Base-by-base conservation (phyloP, 2,329 filamentous ascomycete species). In the Stemphylium vesicarium region DNA sequence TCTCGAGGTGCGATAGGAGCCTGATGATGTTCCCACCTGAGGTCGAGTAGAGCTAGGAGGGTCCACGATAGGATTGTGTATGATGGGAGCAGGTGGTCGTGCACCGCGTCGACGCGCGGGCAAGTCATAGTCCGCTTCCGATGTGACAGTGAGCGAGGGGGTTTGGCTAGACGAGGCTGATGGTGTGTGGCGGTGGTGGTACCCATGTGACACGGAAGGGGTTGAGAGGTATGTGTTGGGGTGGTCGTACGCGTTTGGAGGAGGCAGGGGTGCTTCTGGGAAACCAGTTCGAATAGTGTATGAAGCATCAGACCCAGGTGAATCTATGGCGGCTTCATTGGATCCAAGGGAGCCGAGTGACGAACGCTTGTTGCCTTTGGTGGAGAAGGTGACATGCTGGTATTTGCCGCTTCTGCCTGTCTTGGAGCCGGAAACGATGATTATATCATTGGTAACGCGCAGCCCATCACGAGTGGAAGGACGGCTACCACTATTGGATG, bases 211-310 rank as follows among this genome's bases (percentile, higher is more conserved):
- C 20, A 61, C 46, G 33, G 56, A 56, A 32, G 62, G 56, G 8
- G 64, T 62, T 5, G 67, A 51, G 32, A 48, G 60, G 52, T 69
- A 72, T 12, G 51, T 57, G n/a, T 56, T 52, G 37, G 62, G 41
- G 6, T 62, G 60, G 15, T 54, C 51, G 31, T 62, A 66, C 8
- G 44, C 33, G 5, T 59, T 24, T 26, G 55, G 45, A 3, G 66
- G 61, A 31, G 65, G 59, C 35, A 70, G 38, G 13, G 65, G 46
- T 35, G 65, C 58, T 10, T 75, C 72, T n/a, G 70, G 68, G 13
- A 64, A 70, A 4, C 72, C 72, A 20, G 72, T 75, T 6, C 66
- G 65, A 11, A 73, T 46, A 4, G 64, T 64, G 45, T 67, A 68
- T 4, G 71, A 73, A 12, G 62, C 66, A 36, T 74, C 70, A 0